These are phyloP conservation scores for Trametes pubescens DNA, from an alignment of 1,284 basidiomycete genomes.

Conservation along the genomic window DNA sequence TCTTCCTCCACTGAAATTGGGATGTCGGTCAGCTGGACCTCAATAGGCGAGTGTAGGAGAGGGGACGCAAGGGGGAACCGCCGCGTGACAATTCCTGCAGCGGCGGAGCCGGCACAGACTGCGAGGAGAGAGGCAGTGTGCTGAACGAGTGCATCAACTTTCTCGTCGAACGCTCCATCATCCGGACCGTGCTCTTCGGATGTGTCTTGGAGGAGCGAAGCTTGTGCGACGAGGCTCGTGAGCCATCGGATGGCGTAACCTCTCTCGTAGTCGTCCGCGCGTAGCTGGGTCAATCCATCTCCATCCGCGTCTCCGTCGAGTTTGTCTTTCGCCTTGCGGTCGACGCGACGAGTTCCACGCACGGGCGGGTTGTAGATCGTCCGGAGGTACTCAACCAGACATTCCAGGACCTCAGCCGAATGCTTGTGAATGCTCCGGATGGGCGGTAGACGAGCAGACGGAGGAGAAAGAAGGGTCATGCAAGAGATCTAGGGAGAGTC, in stretches of 20 bases:
- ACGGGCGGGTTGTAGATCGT: slow-evolving; percentile 57
- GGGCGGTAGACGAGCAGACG: slow-evolving; percentile 42
- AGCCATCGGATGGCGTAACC: slow-evolving; percentile 77
- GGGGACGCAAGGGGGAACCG: slow-evolving; percentile 48
- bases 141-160: slow-evolving; percentile 48
- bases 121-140: slow-evolving; percentile 61
- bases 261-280: slow-evolving; percentile 71
- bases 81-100: slow-evolving; percentile 51
- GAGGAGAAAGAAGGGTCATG: slow-evolving; percentile 26
- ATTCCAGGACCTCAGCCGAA: slow-evolving; percentile 39
- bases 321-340: slow-evolving; percentile 5
- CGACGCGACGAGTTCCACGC: slow-evolving; percentile 47
- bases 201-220: slow-evolving; percentile 32
- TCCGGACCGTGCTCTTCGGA: slow-evolving; percentile 28
- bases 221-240: slow-evolving; percentile 58
- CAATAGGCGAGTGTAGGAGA: slow-evolving; percentile 32
- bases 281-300: slow-evolving; percentile 31
- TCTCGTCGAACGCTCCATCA: slow-evolving; percentile 13
- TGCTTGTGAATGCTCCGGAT: slow-evolving; percentile 37
- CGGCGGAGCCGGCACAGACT: slow-evolving; percentile 49
- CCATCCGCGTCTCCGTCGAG: slow-evolving; percentile 28
- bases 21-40: slow-evolving; percentile 73
- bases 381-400: slow-evolving; percentile 51
- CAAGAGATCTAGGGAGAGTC: not conserved
- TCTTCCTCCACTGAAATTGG: slow-evolving; percentile 75